These are phyloP conservation scores for Trichoderma simmonsii DNA, from an alignment of 2,329 filamentous ascomycete species.

Conservation along the genomic window DNA sequence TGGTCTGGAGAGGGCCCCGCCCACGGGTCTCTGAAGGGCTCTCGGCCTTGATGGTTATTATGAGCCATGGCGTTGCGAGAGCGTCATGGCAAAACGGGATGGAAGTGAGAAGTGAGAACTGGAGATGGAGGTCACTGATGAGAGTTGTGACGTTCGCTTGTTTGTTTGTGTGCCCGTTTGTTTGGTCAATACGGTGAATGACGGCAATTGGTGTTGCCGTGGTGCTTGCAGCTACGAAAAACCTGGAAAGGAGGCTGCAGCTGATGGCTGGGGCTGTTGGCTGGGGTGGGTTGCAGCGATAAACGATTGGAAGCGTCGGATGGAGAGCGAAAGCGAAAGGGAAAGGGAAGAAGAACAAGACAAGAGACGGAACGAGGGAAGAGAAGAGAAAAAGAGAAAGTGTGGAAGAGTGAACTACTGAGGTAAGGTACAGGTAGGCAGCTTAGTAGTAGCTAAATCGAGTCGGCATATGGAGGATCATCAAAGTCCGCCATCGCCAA, in stretches of 20 bases:
- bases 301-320: not conserved
- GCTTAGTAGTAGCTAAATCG: not conserved
- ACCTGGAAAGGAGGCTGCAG: not conserved
- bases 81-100: constrained; percentile 27
- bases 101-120: not conserved
- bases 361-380: not conserved
- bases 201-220: not conserved
- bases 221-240: not conserved
- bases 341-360: not conserved
- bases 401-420: not conserved
- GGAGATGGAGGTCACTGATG: not conserved
- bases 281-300: not conserved
- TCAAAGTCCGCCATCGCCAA: not conserved
- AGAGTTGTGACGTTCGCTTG: not conserved
- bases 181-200: not conserved
- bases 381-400: not conserved
- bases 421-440: not conserved
- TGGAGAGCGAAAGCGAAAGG: not conserved
- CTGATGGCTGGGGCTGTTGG: not conserved
- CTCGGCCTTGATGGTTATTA: constrained; percentile 30
- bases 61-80: constrained; percentile 29
- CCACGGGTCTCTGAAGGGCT: constrained; percentile 28
- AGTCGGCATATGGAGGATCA: not conserved
- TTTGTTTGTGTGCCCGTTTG: not conserved
- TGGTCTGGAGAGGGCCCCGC: constrained; percentile 16